Evolutionary conservation across 225 moss, liverwort and hornwort genomes (phyloP), one percentile per base, ranked within the genome.

Genomic region (Bryum argenteum): DNA sequence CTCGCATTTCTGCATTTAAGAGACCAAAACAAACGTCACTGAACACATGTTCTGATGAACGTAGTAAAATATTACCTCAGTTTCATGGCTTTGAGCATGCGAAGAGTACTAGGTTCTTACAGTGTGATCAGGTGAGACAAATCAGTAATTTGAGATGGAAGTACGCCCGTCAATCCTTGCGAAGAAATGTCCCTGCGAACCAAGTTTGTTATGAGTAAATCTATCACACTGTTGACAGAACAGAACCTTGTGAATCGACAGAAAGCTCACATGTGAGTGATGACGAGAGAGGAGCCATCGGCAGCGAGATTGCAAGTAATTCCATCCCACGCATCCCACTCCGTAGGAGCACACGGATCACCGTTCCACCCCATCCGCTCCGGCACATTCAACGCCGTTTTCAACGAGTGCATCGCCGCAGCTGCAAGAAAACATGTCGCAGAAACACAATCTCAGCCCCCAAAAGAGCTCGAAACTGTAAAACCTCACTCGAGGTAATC

Each of bases 331-430:
- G 97, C 89, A 69, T 92, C 94, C 97, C 97, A 98, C 17, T 61
- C 74, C 44, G 89, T 86, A 26, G 97, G 97, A 12, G 94, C 81
- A 80, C 97, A 98, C 2, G 97, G 97, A 69, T 98, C 97, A 60
- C 97, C 97, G 37, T 98, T 98, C 97, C 97, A 98, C 20, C 97
- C 94, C 97, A 98, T 88, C 68, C 97, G 80, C 40, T 81, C 88
- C 17, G 97, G 97, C 3, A 98, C 81, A 18, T 89, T 86, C 28
- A 94, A 77, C 0, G 94, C 76, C 7, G 44, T 63, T 72, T 88
- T 98, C 77, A 98, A 76, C 2, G 80, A 71, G 37, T 84, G 90
- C 94, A 98, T 94, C 1, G 86, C 94, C 26, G 82, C 57, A 73
- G 88, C 97, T 98, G 85, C 37, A 10, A 33, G 33, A 4, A 33